These are phyloP conservation scores for Dothidotthia symphoricarpi DNA, from an alignment of 2,329 filamentous ascomycete genomes.

Conservation along the genomic window DNA sequence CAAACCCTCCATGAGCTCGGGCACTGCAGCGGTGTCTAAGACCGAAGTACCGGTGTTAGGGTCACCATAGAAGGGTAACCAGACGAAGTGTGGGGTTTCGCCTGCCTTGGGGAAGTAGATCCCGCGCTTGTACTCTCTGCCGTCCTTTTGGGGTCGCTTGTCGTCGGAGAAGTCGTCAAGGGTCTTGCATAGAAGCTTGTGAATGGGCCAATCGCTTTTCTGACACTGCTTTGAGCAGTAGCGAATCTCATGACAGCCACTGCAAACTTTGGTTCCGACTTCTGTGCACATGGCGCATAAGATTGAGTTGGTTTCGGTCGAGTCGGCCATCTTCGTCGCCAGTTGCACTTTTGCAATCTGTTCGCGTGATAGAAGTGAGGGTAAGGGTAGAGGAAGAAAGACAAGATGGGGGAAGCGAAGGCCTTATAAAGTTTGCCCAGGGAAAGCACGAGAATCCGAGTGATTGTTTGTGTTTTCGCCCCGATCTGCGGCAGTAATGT, in stretches of 20 bases:
- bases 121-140: background rate
- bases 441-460: too few species aligned
- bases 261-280: background rate
- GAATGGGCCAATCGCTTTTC: conserved; percentile 5
- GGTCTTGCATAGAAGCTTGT: conserved; percentile 8
- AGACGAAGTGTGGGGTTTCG: conserved; percentile 5
- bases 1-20: background rate
- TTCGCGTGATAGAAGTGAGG: too few species aligned
- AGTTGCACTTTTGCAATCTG: too few species aligned
- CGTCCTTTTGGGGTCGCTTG: background rate
- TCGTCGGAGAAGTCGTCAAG: background rate
- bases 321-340: too few species aligned
- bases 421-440: too few species aligned
- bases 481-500: too few species aligned
- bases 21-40: background rate
- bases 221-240: conserved; percentile 7
- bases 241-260: conserved; percentile 1
- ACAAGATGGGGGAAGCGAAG: too few species aligned
- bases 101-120: conserved; percentile 8
- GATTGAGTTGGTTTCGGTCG: too few species aligned
- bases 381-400: too few species aligned
- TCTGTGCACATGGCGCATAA: conserved; percentile 4
- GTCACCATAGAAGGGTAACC: conserved; percentile 3
- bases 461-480: too few species aligned
- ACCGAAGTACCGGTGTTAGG: background rate